Base-by-base conservation (phyloP, 257 asterid genomes). In the Solanum medicagineum region DNA sequence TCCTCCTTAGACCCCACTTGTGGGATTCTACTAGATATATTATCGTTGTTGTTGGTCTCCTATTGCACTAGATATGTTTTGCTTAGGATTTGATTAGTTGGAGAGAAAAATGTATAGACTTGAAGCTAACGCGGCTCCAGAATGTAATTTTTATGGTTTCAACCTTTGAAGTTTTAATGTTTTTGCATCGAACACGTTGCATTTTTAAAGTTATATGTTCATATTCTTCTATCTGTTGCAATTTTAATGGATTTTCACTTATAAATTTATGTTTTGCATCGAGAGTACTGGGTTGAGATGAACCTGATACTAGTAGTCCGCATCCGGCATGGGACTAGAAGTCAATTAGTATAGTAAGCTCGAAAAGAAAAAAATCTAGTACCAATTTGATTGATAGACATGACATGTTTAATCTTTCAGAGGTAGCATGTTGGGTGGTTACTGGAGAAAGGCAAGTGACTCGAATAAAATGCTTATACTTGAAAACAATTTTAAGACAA, bases 381-480 rank as follows among this genome's bases (percentile, higher is more conserved):
- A 4, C 5, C 53, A 70, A 40, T 40, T 19, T 70, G 55, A 42
- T 42, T 71, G 80, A 71, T 74, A 29, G 13, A 49, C 16, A 77
- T 26, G 47, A 6, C 63, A 51, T 51, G 82, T 51, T 24, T 77
- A 24, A 51, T 75, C 62, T 75, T 59, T 36, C 91, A 93, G 96
- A 93, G 91, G 87, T 87, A 81, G 56, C 87, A 19, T 93, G 96
- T 63, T 92, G 96, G 96, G 89, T n/a, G 90, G 86, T 91, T 36
- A 65, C 92, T 1, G 96, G 94, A 26, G 94, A 93, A 77, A 87
- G 95, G 49, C 94, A 92, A 65, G 90, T 93, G 7, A 60, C 87
- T 47, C 94, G 95, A 44, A 90, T 93, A 85, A 85, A 92, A 65
- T 88, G 86, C 55, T 74, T 93, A 81, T 93, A 93, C 89, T 74